Evolutionary conservation across 805 yeast species (phyloP), one percentile per base, ranked within the genome.

Genomic region (Saturnispora serradocipensis): DNA sequence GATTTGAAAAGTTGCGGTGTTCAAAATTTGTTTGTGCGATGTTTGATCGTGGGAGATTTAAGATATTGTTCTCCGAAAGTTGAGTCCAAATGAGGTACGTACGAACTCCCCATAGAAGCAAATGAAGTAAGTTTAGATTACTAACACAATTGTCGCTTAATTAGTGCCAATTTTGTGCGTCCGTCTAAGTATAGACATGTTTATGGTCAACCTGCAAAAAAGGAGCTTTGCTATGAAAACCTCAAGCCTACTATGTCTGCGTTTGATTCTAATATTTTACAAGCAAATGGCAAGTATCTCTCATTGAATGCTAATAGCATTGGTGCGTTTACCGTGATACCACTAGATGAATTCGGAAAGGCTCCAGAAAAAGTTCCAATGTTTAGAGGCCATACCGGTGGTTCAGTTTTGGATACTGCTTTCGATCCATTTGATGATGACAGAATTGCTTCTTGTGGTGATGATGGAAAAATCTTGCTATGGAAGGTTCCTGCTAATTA

Each of bases 111-210:
- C 2, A 30, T 30, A 10, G 15, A 13, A 9, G 34, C 34, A 10
- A 30, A 30, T 4, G 6, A 30, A 30, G 5, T 3, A 30, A 13
- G 18, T 20, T 7, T 13, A 16, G 15, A 16, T 38, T 38, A 38
- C 42, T 38, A 38, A 38, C 42, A 18, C 13, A 38, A 38, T 38
- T 38, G 42, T 9, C 5, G 16, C 20, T 38, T 7, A 15, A 20
- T 7, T 40, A 84, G 89, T 70, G 89, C 89, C 35, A 82, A 86
- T 68, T 89, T 90, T 66, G 97, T 93, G 43, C 86, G 98, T 71
- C 96, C 97, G 22, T 91, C 98, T 9, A 93, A 93, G 67, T 93
- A 83, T 66, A 88, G 99, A 65, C 98, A 93, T 66, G 97, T 93
- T 22, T 93, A 77, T 67, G 98, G 98, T 42, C 97, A 90, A 70